Percentiles rank a stretch among this genome's conserved stretches.
Conservation (phyloP, 768 basidiomycete genomes). For the Hypholoma sublateritium region DNA sequence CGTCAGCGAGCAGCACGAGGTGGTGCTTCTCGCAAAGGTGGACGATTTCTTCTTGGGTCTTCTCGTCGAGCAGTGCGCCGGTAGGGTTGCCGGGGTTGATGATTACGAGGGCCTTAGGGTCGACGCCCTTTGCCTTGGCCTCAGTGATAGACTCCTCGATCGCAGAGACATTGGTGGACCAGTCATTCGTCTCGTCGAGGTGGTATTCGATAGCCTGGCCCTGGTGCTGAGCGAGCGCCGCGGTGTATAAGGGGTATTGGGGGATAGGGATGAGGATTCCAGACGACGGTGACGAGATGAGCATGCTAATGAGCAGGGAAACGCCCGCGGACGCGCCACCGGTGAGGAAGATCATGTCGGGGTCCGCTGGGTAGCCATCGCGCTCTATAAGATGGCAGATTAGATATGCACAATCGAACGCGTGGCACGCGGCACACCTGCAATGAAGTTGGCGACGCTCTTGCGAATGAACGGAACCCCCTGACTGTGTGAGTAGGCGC, state of each 20-base stretch:
- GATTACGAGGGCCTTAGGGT: conserved; percentile 85
- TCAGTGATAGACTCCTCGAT: conserved; percentile 68
- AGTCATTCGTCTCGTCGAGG: conserved; percentile 78
- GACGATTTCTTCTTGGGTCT: conserved; percentile 76
- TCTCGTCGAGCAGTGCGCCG: conserved; percentile 74
- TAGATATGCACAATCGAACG: conserved; percentile 1
- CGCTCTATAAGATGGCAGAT: conserved; percentile 53
- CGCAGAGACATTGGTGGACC: conserved; percentile 75
- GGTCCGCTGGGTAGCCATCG: conserved; percentile 83
- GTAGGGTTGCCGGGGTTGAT: conserved; percentile 99
- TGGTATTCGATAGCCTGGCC: conserved; percentile 87
- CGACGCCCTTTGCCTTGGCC: conserved; percentile 58
- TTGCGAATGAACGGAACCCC: conserved; percentile 88
- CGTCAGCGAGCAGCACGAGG: conserved; percentile 92
- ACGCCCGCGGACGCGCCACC: conserved; percentile 94
- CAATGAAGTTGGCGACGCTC: conserved; percentile 87
- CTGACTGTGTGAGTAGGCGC: conserved; percentile 95
- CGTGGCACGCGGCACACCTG: conserved; percentile 49
- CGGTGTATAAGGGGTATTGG: conserved; percentile 97
- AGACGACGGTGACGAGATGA: conserved; percentile 63
- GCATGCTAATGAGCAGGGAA: conserved; percentile 79
- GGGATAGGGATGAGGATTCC: conserved; percentile 96
- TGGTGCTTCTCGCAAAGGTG: conserved; percentile 80
- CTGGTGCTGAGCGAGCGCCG: conserved; percentile 81
- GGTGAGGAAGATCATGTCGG: conserved; percentile 90